Percentiles rank a stretch among this genome's conserved stretches.
phyloP scores from a whole-genome alignment of 2,329 filamentous ascomycete genomes.

The Ophiostoma himal-ulmi region DNA sequence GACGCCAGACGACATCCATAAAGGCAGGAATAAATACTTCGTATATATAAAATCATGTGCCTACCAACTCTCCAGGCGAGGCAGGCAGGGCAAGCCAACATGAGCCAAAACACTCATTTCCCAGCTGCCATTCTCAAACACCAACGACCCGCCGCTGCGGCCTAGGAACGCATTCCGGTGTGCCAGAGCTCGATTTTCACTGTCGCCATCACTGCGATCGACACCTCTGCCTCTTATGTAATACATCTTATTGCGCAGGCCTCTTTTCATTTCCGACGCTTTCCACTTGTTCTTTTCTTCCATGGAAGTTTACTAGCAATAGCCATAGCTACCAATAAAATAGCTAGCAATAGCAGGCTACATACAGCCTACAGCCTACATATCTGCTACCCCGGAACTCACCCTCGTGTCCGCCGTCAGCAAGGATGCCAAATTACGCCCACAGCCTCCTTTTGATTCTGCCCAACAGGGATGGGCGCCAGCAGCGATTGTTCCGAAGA shows the following conservation, averaged over 20 bases:
- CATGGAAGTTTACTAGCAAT: neutral
- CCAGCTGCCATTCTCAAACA: conserved; percentile 8
- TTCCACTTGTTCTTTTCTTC: neutral
- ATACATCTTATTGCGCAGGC: neutral
- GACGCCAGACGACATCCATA: neutral
- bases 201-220: neutral
- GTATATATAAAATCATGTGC: conserved; percentile 3
- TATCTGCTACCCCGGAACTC: neutral
- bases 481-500: neutral
- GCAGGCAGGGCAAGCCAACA: neutral
- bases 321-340: neutral
- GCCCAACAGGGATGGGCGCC: neutral
- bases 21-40: neutral
- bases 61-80: neutral
- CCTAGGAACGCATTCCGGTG: conserved; percentile 19
- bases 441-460: conserved; percentile 2
- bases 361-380: neutral
- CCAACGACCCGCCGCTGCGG: conserved; percentile 17
- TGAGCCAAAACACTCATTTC: conserved; percentile 16
- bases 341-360: neutral
- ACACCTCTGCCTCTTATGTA: neutral
- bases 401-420: neutral
- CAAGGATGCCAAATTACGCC: conserved; percentile 10
- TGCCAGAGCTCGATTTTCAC: conserved; percentile 9
- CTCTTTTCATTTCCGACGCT: conserved; percentile 13